Percentiles rank a stretch among this genome's conserved stretches.
phyloP scores from a whole-genome alignment of 2,329 filamentous ascomycete species.

The Penicillium polonicum region DNA sequence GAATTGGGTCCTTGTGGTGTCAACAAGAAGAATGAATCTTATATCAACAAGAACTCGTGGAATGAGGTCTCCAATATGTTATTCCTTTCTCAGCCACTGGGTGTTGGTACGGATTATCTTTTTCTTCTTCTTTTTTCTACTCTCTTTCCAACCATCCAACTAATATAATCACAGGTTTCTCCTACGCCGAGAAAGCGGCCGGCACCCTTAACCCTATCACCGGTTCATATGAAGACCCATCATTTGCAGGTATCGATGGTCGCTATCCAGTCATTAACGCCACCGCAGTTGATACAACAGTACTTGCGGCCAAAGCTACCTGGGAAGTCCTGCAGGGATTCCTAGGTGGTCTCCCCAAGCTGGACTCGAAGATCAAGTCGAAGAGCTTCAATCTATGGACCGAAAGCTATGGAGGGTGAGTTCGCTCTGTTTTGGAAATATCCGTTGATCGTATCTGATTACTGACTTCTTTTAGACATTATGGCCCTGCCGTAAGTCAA shows the following conservation, averaged over 20 bases:
- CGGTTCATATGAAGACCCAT: slow-evolving; percentile 48
- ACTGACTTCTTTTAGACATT: slow-evolving; percentile 42
- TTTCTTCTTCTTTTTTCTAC: background rate
- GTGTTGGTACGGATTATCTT: slow-evolving; percentile 45
- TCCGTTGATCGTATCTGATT: slow-evolving; percentile 3
- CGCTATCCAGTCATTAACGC: slow-evolving; percentile 53
- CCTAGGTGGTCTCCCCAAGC: slow-evolving; percentile 48
- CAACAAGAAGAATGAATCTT: slow-evolving; percentile 45
- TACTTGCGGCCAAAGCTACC: slow-evolving; percentile 55
- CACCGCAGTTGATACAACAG: slow-evolving; percentile 53
- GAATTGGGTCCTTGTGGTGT: slow-evolving; percentile 47
- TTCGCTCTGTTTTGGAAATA: background rate
- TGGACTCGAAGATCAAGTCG: slow-evolving; percentile 51
- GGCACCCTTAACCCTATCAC: slow-evolving; percentile 46
- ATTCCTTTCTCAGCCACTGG: slow-evolving; percentile 62
- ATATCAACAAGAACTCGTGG: slow-evolving; percentile 60
- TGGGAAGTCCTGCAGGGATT: slow-evolving; percentile 59
- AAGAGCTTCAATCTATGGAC: slow-evolving; percentile 61
- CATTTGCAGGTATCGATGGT: slow-evolving; percentile 45
- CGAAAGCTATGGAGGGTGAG: slow-evolving; percentile 53
- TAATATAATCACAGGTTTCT: slow-evolving; percentile 30
- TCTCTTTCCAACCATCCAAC: background rate
- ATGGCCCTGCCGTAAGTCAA: slow-evolving; percentile 46
- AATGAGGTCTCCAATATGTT: slow-evolving; percentile 60
- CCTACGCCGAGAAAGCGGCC: slow-evolving; percentile 35